Base-by-base conservation (phyloP, 257 asterid species). In the Leonotis leonurus region DNA sequence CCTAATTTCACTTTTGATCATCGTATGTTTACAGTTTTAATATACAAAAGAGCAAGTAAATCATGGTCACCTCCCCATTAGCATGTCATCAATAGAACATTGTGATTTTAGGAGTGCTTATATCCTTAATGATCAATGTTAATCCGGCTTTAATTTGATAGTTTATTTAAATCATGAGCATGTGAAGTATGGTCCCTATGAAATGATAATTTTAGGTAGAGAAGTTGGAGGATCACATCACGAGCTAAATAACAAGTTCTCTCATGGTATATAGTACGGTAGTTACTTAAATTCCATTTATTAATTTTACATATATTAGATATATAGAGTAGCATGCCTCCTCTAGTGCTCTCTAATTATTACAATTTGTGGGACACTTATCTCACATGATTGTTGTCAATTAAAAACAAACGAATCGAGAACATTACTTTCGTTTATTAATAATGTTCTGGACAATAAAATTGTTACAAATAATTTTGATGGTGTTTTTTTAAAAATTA, bases 131-230 rank as follows among this genome's bases (percentile, higher is more conserved):
- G 43, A 65, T 43, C 12, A 26, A 14, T 55, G 14, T 20, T 20
- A 20, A 44, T 65, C 57, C 43, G 46, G 69, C 69, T 61, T 60
- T 18, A 12, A n/a, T 22, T 21, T 12, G 50, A 2, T 37, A 32
- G 1, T 49, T 14, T 18, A 37, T 17, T 65, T 39, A 55, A 73
- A 49, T 44, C 2, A 1, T 22, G 26, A 63, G 72, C 69, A 69
- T 64, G 72, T 58, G 75, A 69, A 48, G 18, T 44, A 73, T 73
- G 72, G 79, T 43, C 75, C 79, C 71, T 37, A 56, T 49, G 16
- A 56, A 50, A 56, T 69, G 45, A 64, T 56, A 49, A n/a, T 16
- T 66, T 62, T 68, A 56, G 74, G 67, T 73, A n/a, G 54, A 36
- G 73, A 51, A 69, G 54, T 49, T 73, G 63, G 45, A 61, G 35